These are phyloP conservation scores for Metschnikowia dekortorum DNA, from an alignment of 805 yeast species.

Conservation along the genomic window DNA sequence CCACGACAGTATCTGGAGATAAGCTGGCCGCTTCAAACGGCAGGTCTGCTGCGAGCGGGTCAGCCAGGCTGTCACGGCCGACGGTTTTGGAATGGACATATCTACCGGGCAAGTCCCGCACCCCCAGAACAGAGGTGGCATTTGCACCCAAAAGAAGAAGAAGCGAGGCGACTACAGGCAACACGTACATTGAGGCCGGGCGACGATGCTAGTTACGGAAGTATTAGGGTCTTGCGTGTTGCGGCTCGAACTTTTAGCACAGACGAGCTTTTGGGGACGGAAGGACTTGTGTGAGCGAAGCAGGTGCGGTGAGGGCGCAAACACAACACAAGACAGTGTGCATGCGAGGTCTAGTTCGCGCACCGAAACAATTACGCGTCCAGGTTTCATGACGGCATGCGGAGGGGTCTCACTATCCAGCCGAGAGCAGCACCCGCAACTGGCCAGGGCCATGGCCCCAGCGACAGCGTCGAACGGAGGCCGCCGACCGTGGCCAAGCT, in stretches of 20 bases:
- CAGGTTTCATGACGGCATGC: not conserved
- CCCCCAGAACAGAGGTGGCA: constrained; percentile 10
- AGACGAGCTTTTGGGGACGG: not conserved
- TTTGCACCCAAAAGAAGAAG: constrained; percentile 5
- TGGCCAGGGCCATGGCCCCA: not conserved
- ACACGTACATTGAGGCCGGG: not conserved
- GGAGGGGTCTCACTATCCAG: not conserved
- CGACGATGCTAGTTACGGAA: not conserved
- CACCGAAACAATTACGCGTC: not conserved
- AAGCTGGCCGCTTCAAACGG: constrained; percentile 3
- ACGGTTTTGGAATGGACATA: constrained; percentile 7
- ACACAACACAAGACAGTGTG: not conserved
- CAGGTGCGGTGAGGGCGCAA: no score
- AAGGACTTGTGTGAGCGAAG: not conserved
- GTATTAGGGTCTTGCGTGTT: not conserved
- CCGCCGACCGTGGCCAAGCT: no score
- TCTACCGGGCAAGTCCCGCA: constrained; percentile 12
- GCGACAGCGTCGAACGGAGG: no score
- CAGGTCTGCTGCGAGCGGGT: not conserved
- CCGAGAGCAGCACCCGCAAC: not conserved
- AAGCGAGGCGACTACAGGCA: not conserved
- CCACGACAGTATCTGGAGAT: constrained; percentile 7
- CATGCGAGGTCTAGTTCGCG: not conserved
- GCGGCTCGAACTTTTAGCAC: not conserved
- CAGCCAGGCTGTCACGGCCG: not conserved